Evolutionary conservation across 208 protist genomes (phyloP).

Genomic region (Acanthamoeba royreba): DNA sequence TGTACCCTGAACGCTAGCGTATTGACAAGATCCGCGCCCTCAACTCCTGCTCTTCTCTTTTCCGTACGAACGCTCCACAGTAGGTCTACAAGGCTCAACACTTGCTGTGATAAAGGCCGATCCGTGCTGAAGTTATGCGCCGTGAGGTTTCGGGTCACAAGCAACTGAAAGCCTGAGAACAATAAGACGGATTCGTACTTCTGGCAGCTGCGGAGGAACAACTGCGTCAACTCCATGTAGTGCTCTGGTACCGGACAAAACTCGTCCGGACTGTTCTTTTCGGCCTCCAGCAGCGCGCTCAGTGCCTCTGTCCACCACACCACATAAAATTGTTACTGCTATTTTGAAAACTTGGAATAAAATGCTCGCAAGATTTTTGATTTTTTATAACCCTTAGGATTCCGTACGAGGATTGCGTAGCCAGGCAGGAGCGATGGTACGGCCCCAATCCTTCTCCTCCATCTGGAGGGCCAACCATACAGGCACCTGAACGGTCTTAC

Average conservation of each 20-base stretch:
- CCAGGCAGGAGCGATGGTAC: neutral
- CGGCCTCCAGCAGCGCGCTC: neutral
- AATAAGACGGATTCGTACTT: neutral
- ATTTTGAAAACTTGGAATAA: too few relatives aligned
- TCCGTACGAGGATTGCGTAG: neutral
- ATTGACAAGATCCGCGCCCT: neutral
- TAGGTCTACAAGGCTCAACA: neutral
- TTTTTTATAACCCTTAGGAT: neutral
- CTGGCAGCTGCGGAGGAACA: neutral
- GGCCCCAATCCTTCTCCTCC: neutral
- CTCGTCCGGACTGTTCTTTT: neutral
- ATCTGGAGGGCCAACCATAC: neutral
- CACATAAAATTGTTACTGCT: too few relatives aligned
- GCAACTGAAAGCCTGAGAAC: neutral
- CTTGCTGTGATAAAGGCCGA: neutral
- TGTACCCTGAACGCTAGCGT: neutral
- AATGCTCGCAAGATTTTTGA: too few relatives aligned
- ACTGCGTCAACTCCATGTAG: neutral
- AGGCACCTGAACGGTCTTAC: neutral
- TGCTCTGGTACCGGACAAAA: neutral
- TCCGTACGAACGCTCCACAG: neutral
- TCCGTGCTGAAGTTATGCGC: neutral
- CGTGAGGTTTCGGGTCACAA: neutral
- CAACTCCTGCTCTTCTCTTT: neutral
- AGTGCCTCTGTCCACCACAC: neutral